Percentiles rank a stretch among this genome's conserved stretches.
phyloP scores from a whole-genome alignment of 2,329 filamentous ascomycete genomes.

The Zymoseptoria crescenta region DNA sequence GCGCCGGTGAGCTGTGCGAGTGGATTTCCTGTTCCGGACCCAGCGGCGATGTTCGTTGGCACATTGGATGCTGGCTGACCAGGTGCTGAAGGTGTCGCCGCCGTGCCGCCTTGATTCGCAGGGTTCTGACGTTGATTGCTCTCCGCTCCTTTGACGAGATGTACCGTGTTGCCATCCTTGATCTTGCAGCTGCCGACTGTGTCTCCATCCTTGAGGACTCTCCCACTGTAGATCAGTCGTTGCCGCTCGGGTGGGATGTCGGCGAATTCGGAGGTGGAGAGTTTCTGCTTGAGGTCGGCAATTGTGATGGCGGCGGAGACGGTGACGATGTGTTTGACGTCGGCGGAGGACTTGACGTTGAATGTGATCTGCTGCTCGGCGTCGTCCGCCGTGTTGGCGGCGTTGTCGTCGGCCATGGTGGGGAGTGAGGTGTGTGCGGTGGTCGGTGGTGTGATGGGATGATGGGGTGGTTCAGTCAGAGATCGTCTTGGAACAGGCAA shows the following conservation, averaged over 20 bases:
- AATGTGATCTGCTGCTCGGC: slow-evolving; percentile 75
- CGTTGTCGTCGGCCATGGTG: slow-evolving; percentile 52
- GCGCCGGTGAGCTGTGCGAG: slow-evolving; percentile 86
- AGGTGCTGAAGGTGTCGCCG: slow-evolving; percentile 31
- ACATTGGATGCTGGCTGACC: slow-evolving; percentile 52
- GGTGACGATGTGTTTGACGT: slow-evolving; percentile 75
- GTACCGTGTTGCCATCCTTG: slow-evolving; percentile 89
- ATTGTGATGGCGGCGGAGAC: slow-evolving; percentile 70
- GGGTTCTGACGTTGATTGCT: slow-evolving; percentile 65
- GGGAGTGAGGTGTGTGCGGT: neutral
- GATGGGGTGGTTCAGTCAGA: neutral
- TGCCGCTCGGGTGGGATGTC: slow-evolving; percentile 82
- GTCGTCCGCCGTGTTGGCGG: slow-evolving; percentile 45
- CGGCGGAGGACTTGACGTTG: slow-evolving; percentile 94
- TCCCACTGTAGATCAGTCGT: slow-evolving; percentile 92
- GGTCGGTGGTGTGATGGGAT: neutral
- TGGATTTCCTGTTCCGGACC: slow-evolving; percentile 73
- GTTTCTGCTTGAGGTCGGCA: slow-evolving; percentile 79
- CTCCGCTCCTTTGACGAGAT: slow-evolving; percentile 91
- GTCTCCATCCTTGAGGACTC: slow-evolving; percentile 92
- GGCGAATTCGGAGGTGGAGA: slow-evolving; percentile 72
- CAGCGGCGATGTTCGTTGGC: slow-evolving; percentile 71
- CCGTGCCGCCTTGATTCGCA: slow-evolving; percentile 40
- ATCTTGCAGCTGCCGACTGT: slow-evolving; percentile 83
- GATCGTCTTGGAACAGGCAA: neutral